A percentile compares a stretch with the other conserved stretches of the same genome.
phyloP scores from a whole-genome alignment of 768 basidiomycete genomes.

The Naematelia aurantialba region DNA sequence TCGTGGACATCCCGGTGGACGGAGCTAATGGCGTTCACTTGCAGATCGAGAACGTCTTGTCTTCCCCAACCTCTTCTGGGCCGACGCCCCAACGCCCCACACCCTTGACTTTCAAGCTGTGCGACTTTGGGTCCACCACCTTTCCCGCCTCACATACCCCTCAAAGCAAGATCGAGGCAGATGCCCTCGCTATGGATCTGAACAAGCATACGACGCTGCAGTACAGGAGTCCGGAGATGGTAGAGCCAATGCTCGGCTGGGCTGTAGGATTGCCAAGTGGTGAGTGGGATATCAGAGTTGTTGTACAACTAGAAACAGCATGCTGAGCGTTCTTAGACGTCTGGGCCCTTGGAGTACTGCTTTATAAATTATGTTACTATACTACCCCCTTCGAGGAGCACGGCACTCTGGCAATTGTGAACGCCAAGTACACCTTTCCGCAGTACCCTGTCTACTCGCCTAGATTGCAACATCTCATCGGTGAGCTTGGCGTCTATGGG shows the following conservation, averaged over 20 bases:
- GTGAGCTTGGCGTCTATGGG: slow-evolving; percentile 51
- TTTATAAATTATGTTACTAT: slow-evolving; percentile 99
- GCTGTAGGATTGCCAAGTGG: slow-evolving; percentile 49
- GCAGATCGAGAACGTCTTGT: slow-evolving; percentile 87
- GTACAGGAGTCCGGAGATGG: slow-evolving; percentile 98
- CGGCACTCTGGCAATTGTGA: slow-evolving; percentile 90
- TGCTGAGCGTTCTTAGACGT: slow-evolving; percentile 59
- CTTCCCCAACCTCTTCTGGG: slow-evolving; percentile 30
- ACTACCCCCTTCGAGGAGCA: slow-evolving; percentile 99
- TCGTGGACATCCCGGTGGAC: not conserved
- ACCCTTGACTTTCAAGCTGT: slow-evolving; percentile 81
- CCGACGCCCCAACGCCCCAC: slow-evolving; percentile 61
- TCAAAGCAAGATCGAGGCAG: slow-evolving; percentile 73
- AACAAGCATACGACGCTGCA: slow-evolving; percentile 94
- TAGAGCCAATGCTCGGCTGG: slow-evolving; percentile 58
- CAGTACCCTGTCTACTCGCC: slow-evolving; percentile 81
- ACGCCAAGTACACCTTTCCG: slow-evolving; percentile 89
- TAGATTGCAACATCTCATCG: slow-evolving; percentile 76
- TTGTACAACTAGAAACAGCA: not conserved
- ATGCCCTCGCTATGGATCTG: slow-evolving; percentile 80
- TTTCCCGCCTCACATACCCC: slow-evolving; percentile 69
- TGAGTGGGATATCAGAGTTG: slow-evolving; percentile 19
- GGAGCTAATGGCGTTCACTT: slow-evolving; percentile 4
- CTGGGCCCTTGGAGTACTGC: slow-evolving; percentile 92
- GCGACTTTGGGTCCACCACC: slow-evolving; percentile 94